phyloP scores from a whole-genome alignment of 805 yeast genomes.

The Teunomyces kruisii region DNA sequence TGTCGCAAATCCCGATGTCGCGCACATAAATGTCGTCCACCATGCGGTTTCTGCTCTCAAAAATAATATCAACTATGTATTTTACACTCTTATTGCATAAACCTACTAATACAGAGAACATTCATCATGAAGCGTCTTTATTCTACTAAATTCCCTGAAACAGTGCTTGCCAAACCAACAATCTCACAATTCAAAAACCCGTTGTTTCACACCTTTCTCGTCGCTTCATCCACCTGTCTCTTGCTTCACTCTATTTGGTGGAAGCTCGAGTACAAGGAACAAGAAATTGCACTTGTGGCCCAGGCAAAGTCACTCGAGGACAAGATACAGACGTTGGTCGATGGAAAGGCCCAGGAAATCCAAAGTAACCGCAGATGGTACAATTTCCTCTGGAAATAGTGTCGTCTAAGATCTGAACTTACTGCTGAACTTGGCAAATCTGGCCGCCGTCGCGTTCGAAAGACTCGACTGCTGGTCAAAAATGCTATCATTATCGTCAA shows the following conservation, averaged over 20 bases:
- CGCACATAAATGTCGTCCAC: not conserved
- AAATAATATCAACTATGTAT: too few relatives aligned
- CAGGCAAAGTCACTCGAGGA: constrained; percentile 21
- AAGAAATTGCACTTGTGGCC: constrained; percentile 15
- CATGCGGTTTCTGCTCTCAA: not conserved
- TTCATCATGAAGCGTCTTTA: not conserved
- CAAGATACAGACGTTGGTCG: constrained; percentile 28
- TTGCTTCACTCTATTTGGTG: constrained; percentile 34
- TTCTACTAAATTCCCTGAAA: constrained; percentile 4
- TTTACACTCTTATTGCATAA: too few relatives aligned
- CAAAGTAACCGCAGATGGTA: constrained; percentile 12
- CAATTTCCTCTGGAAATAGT: constrained; percentile 11
- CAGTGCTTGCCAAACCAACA: constrained; percentile 23
- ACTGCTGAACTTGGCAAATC: constrained; percentile 18
- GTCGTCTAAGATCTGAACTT: constrained; percentile 8
- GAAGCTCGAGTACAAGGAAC: constrained; percentile 28
- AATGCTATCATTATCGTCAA: constrained; percentile 7
- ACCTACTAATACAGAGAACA: too few relatives aligned
- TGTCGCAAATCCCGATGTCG: not conserved
- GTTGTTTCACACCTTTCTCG: constrained; percentile 35
- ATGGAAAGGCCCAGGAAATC: constrained; percentile 22
- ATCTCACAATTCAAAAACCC: constrained; percentile 39
- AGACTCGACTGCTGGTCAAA: constrained; percentile 22
- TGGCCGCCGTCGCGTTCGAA: constrained; percentile 19
- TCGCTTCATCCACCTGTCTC: constrained; percentile 41